These are phyloP conservation scores for Bassia scoparia DNA, from an alignment of 148 eudicot genomes.

Conservation along the genomic window DNA sequence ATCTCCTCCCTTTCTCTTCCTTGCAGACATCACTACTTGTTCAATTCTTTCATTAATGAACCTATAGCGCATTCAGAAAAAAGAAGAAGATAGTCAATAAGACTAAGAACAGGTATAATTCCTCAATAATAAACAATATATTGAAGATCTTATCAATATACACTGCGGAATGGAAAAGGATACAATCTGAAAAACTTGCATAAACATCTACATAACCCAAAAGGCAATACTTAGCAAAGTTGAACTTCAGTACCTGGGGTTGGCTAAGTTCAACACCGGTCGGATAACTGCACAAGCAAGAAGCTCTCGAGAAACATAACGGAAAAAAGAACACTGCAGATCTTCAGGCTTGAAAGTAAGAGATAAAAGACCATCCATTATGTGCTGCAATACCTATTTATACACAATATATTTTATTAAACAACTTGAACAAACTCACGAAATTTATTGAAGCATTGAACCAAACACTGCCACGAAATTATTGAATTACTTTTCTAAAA, in stretches of 20 bases:
- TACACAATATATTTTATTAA: conserved; percentile 9
- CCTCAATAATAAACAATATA: conserved; percentile 3
- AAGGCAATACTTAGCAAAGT: conserved; percentile 5
- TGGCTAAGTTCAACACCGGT: conserved; percentile 82
- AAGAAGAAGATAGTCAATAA: not conserved
- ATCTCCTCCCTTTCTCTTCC: conserved; percentile 52
- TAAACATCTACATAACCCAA: not conserved
- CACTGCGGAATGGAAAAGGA: not conserved
- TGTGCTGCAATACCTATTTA: conserved; percentile 91
- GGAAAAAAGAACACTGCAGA: conserved; percentile 84
- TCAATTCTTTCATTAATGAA: conserved; percentile 97
- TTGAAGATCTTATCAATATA: not conserved
- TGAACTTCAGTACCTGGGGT: conserved; percentile 62
- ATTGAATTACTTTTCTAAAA: not conserved
- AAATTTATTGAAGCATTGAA: not conserved
- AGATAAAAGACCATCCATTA: conserved; percentile 77
- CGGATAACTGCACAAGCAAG: conserved; percentile 89
- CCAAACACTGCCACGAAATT: not conserved
- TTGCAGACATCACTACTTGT: conserved; percentile 50
- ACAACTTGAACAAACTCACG: conserved; percentile 5
- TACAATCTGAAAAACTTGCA: not conserved
- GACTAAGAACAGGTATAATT: not conserved
- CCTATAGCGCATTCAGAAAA: conserved; percentile 41
- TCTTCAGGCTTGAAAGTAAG: conserved; percentile 71
- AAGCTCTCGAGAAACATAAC: conserved; percentile 71